Base-by-base conservation (phyloP, 768 basidiomycete species). In the Boletus vinaceobasis region DNA sequence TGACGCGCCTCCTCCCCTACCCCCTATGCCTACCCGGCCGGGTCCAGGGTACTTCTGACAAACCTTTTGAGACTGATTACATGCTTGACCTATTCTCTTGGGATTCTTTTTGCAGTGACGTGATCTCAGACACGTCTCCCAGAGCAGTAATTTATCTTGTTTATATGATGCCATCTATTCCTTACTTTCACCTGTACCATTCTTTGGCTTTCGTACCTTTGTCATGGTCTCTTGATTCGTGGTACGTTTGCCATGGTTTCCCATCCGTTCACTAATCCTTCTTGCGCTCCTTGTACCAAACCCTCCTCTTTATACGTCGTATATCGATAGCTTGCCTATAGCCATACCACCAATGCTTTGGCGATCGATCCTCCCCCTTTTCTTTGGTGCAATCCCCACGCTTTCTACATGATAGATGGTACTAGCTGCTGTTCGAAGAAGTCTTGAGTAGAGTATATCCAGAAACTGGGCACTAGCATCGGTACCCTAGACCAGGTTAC, bases 81-180 rank as follows among this genome's bases (percentile, higher is more conserved):
- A 42, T 15, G 4, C 17, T 53, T 50, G 35, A 42, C 44, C 40
- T 40, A 27, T 53, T 33, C 43, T 62, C 43, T 60, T 57, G 59
- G 56, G 14, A 40, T 52, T 39, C 17, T 36, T 19, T 39, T 54
- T 48, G 35, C 21, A 37, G 19, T 26, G 52, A 49, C 32, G 48
- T 52, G 55, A 36, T 50, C 15, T 42, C 39, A 23, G 35, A 46
- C 37, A 23, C 36, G 39, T 53, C 46, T 31, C 43, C 26, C 31
- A 17, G 33, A 44, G 35, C 45, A 55, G 31, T 71, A 69, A 68
- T 55, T 71, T 68, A 68, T 68, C 52, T 1, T 69, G 67, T 68
- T 58, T 64, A 71, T 68, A 65, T 58, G 42, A 31, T 13, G 23
- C 48, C 42, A 48, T 56, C 45, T 50, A 57, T 45, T 47, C 37